Percentiles rank a stretch among this genome's conserved stretches.
Conservation (phyloP, 164 flowering plant species). For the Kingdonia uniflora region DNA sequence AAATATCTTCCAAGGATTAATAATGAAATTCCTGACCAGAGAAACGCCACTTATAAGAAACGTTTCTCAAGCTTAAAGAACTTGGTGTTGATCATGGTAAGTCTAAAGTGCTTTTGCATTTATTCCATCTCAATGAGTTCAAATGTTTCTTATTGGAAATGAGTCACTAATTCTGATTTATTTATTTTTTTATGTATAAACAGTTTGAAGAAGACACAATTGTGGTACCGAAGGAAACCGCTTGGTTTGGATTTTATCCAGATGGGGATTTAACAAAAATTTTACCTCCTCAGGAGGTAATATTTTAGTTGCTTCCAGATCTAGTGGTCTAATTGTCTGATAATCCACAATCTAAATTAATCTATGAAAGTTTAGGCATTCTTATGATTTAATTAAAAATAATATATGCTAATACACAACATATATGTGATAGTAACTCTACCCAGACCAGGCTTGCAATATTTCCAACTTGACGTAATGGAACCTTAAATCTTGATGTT, state of each 20-base stretch:
- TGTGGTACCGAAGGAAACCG: conserved; percentile 78
- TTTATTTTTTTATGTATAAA: background rate
- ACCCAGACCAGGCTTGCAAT: too few species aligned
- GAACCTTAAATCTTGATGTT: too few species aligned
- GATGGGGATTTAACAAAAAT: conserved; percentile 66
- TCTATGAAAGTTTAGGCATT: too few species aligned
- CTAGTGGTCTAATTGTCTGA: too few species aligned
- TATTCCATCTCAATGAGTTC: background rate
- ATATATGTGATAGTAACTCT: too few species aligned
- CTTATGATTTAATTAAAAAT: too few species aligned
- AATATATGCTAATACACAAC: too few species aligned
- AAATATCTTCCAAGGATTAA: conserved; percentile 87
- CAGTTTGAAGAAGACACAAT: conserved; percentile 88
- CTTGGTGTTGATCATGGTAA: conserved; percentile 91
- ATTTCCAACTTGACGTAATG: too few species aligned
- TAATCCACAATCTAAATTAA: too few species aligned
- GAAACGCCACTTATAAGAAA: conserved; percentile 70
- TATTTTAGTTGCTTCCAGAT: too few species aligned
- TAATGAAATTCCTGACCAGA: conserved; percentile 61
- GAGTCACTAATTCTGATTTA: background rate
- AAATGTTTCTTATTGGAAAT: background rate
- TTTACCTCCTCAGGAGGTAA: conserved; percentile 63
- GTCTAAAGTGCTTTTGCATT: conserved; percentile 1
- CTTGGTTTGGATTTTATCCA: conserved; percentile 97
- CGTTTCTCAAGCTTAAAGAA: conserved; percentile 67